phyloP scores from a whole-genome alignment of 805 yeast species.

The Yarrowia sp. region DNA sequence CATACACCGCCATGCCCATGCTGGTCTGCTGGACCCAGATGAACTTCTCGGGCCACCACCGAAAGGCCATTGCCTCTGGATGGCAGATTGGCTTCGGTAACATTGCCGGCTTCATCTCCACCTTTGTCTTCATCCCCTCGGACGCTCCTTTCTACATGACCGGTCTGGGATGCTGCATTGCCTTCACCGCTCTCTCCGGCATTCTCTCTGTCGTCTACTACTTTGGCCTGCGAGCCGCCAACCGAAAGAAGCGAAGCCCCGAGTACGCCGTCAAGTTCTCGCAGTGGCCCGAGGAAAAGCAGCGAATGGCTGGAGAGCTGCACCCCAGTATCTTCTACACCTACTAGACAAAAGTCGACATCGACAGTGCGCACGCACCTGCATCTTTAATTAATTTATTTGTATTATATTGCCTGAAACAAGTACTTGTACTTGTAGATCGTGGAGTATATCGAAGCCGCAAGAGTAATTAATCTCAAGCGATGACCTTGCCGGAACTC shows the following conservation, averaged over 20 bases:
- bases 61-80: constrained; percentile 58
- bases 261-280: constrained; percentile 27
- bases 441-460: too few species aligned
- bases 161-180: constrained; percentile 54
- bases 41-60: constrained; percentile 60
- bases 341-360: constrained; percentile 34
- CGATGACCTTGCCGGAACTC: too few species aligned
- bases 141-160: constrained; percentile 61
- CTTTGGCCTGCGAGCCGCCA: constrained; percentile 37
- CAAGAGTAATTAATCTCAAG: too few species aligned
- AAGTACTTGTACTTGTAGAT: too few species aligned
- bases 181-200: constrained; percentile 48
- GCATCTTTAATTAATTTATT: constrained; percentile 10
- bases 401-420: neutral
- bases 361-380: neutral
- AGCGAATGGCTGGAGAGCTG: constrained; percentile 37
- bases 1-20: constrained; percentile 66
- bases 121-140: constrained; percentile 52
- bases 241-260: constrained; percentile 32
- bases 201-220: constrained; percentile 41
- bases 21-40: constrained; percentile 64
- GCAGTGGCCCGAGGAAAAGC: constrained; percentile 28
- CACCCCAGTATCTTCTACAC: constrained; percentile 38
- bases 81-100: constrained; percentile 71
- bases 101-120: constrained; percentile 67